phyloP scores from a whole-genome alignment of 1,284 basidiomycete genomes.

The Blastosporella zonata region DNA sequence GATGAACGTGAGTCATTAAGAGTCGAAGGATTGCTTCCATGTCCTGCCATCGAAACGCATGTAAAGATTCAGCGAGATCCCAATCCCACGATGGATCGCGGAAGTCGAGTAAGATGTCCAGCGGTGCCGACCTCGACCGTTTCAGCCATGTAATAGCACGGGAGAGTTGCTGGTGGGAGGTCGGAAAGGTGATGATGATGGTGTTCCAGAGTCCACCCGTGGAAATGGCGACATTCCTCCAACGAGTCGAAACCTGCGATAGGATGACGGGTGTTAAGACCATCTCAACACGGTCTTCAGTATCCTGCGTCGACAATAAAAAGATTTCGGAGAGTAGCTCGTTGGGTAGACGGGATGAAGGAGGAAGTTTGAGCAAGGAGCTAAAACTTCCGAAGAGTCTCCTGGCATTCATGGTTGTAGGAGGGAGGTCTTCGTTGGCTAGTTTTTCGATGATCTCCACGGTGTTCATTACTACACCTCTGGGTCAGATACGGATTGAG shows the following conservation, averaged over 20 bases:
- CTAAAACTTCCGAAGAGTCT: conserved; percentile 15
- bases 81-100: conserved; percentile 53
- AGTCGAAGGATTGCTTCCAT: conserved; percentile 43
- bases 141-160: conserved; percentile 35
- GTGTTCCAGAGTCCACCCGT: conserved; percentile 43
- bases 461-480: background rate
- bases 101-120: conserved; percentile 50
- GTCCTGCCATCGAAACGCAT: conserved; percentile 37
- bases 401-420: conserved; percentile 7
- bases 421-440: conserved; percentile 12
- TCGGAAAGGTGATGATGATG: conserved; percentile 41
- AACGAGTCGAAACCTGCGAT: conserved; percentile 45
- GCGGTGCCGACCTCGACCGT: conserved; percentile 39
- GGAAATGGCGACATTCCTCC: conserved; percentile 42
- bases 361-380: conserved; percentile 7
- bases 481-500: background rate
- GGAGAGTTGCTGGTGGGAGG: conserved; percentile 31
- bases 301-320: conserved; percentile 24
- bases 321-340: conserved; percentile 43
- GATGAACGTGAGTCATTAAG: conserved; percentile 38
- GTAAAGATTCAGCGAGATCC: conserved; percentile 36
- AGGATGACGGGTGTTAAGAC: conserved; percentile 29
- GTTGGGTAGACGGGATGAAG: conserved; percentile 32
- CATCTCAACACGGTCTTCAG: conserved; percentile 26
- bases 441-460: conserved; percentile 12